A percentile compares a stretch with the other conserved stretches of the same genome.
Evolutionary conservation across 805 yeast species (phyloP).

Genomic region (Novakomyces olei): DNA sequence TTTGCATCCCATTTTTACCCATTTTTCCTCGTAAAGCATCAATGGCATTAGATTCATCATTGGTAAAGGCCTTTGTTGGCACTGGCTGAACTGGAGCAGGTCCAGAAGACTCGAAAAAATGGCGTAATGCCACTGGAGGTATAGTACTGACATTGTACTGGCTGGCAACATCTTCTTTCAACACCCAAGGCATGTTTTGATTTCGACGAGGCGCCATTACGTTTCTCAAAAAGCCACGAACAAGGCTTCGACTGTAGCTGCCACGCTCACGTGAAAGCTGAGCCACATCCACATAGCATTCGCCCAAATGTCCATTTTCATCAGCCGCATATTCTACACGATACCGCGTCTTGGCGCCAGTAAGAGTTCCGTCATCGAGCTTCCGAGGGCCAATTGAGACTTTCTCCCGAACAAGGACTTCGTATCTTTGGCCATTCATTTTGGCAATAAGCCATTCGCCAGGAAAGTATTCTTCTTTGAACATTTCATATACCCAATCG

Average conservation of each 20-base stretch:
- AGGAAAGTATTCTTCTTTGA: constrained; percentile 70
- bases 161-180: no score
- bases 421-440: constrained; percentile 19
- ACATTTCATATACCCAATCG: constrained; percentile 58
- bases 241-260: constrained; percentile 69
- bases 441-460: constrained; percentile 57
- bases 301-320: constrained; percentile 18
- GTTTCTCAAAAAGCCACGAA: constrained; percentile 21
- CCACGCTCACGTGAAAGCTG: constrained; percentile 67
- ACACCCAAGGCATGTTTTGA: no score
- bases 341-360: constrained; percentile 42
- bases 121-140: no score
- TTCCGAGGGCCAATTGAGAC: constrained; percentile 35
- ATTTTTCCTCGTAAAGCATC: no score
- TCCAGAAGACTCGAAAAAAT: no score
- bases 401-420: constrained; percentile 61
- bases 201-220: no score
- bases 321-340: constrained; percentile 36
- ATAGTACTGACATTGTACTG: no score
- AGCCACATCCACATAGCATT: constrained; percentile 47
- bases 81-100: no score
- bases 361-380: constrained; percentile 16
- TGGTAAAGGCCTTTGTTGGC: no score
- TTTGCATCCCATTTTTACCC: no score
- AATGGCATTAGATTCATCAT: no score